Conservation (phyloP, 2,329 filamentous ascomycete genomes). For the Aspergillus niger region DNA sequence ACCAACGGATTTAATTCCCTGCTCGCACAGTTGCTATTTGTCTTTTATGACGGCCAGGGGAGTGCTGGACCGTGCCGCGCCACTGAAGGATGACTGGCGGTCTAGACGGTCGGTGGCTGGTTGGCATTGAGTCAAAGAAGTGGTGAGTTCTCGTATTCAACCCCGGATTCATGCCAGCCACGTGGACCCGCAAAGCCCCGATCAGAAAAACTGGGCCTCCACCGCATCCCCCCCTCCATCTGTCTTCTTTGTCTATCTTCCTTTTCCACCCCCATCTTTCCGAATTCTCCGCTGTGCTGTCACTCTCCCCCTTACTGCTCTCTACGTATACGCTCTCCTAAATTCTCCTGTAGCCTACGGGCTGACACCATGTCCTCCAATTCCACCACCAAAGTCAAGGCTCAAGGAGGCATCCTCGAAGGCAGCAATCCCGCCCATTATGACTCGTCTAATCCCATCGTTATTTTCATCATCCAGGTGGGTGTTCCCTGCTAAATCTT, state of each 20-base stretch:
- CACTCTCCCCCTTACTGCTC: background rate
- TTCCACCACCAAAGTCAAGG: constrained; percentile 31
- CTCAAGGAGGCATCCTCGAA: constrained; percentile 71
- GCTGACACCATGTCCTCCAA: constrained; percentile 23
- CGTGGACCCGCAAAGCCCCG: constrained; percentile 1
- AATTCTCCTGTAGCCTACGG: background rate
- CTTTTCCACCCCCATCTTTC: background rate
- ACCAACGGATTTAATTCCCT: no score
- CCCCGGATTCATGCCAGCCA: background rate
- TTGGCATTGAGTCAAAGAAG: background rate
- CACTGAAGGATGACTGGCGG: background rate
- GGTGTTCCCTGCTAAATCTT: constrained; percentile 6
- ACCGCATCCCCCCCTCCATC: constrained; percentile 2
- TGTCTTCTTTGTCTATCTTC: background rate
- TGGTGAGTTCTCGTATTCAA: background rate
- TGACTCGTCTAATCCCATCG: constrained; percentile 70
- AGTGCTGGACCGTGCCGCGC: no score
- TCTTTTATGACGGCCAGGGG: no score
- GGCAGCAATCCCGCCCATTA: constrained; percentile 69
- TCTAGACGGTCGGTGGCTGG: background rate
- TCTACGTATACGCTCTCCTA: background rate
- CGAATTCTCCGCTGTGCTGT: background rate
- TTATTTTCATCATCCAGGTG: constrained; percentile 75
- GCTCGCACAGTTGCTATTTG: no score
- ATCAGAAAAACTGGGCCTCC: background rate